Evolutionary conservation across 106 monocot genomes (phyloP).

Genomic region (Dendrobium catenatum): DNA sequence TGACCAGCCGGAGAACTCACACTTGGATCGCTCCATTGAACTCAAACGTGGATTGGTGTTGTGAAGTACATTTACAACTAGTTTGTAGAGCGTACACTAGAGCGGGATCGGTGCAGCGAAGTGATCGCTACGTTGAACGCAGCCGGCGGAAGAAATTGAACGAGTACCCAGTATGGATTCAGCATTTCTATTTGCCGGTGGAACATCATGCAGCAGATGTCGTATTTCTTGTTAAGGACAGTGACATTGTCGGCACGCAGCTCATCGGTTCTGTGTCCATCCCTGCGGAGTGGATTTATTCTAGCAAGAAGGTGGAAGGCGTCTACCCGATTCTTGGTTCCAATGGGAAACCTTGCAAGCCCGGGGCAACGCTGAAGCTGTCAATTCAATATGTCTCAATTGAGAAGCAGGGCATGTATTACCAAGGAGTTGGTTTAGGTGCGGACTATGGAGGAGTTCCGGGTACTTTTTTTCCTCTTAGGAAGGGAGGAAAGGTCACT

Average conservation of each 20-base stretch:
- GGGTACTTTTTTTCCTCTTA: conserved; percentile 73
- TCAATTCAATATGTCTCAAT: conserved; percentile 71
- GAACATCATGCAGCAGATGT: conserved; percentile 68
- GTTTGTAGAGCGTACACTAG: no score
- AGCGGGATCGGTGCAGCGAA: no score
- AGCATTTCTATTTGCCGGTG: conserved; percentile 78
- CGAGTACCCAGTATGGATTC: conserved; percentile 86
- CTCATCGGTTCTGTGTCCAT: conserved; percentile 68
- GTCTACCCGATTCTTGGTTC: conserved; percentile 47
- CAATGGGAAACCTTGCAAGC: conserved; percentile 74
- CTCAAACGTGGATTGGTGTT: no score
- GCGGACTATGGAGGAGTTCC: conserved; percentile 59
- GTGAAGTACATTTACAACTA: no score
- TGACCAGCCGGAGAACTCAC: no score
- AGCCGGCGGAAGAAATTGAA: no score
- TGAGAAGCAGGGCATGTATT: conserved; percentile 48
- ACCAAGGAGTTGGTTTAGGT: conserved; percentile 44
- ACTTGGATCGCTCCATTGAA: no score
- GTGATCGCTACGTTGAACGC: no score
- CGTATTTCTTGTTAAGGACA: conserved; percentile 74
- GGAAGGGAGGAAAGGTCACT: conserved; percentile 59
- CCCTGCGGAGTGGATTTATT: conserved; percentile 45
- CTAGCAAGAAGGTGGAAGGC: conserved; percentile 60
- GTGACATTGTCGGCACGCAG: conserved; percentile 71
- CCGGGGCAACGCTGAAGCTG: conserved; percentile 51